Evolutionary conservation across 129 eudicot species (phyloP).

Genomic region (Escallonia rubra): DNA sequence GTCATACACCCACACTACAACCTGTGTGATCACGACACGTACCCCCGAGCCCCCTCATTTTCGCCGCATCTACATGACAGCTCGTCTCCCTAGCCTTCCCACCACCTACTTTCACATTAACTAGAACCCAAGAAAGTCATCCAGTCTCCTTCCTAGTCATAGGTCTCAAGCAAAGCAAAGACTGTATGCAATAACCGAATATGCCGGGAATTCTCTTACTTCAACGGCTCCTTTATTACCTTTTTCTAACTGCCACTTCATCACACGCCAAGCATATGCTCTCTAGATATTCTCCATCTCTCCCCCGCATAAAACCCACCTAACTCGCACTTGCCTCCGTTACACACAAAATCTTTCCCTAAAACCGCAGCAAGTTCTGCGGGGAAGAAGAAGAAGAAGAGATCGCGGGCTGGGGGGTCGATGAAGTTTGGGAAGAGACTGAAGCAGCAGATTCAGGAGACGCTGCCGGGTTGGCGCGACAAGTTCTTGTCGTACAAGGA

Average conservation of each 20-base stretch:
- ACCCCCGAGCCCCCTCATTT: constrained; percentile 2
- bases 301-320: constrained; percentile 30
- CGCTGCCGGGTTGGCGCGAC: constrained; percentile 78
- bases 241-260: constrained; percentile 58
- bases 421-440: constrained; percentile 92
- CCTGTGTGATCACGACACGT: constrained; percentile 2
- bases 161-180: constrained; percentile 16
- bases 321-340: constrained; percentile 1
- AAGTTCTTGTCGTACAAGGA: constrained; percentile 73
- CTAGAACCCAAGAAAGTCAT: constrained; percentile 11
- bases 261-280: constrained; percentile 96
- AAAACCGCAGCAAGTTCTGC: too few relatives aligned
- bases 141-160: background rate
- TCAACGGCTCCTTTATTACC: constrained; percentile 32
- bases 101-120: background rate
- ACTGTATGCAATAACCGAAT: constrained; percentile 41
- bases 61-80: background rate
- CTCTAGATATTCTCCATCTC: constrained; percentile 57
- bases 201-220: constrained; percentile 54
- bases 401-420: too few relatives aligned
- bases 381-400: too few relatives aligned
- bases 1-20: too few relatives aligned
- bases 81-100: constrained; percentile 2
- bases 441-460: constrained; percentile 73
- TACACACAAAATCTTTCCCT: background rate